Conservation (phyloP, 306 rosid species). For the Citrullus mucosospermus region DNA sequence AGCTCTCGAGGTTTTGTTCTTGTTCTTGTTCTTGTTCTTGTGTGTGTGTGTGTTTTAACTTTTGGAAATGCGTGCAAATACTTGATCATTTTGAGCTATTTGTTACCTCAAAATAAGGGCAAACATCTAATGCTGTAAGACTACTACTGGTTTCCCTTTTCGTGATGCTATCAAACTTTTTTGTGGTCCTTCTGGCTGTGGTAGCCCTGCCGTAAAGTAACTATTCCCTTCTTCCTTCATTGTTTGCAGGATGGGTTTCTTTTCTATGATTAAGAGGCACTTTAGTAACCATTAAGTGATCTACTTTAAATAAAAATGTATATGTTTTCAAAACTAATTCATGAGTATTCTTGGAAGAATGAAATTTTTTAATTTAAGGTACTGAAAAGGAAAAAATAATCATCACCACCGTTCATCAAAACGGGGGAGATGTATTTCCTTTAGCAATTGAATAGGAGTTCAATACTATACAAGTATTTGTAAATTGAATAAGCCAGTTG, state of each 20-base stretch:
- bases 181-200: constrained; percentile 1
- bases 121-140: not conserved
- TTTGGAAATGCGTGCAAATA: not conserved
- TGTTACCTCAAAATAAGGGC: not conserved
- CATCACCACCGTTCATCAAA: not conserved
- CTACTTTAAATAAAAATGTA: not conserved
- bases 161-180: not conserved
- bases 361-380: not conserved
- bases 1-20: not conserved
- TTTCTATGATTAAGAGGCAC: not conserved
- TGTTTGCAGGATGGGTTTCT: not conserved
- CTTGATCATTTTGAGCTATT: not conserved
- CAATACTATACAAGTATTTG: not conserved
- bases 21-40: not conserved
- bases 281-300: not conserved
- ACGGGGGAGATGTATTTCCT: not conserved
- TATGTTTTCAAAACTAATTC: not conserved
- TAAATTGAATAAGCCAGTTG: not conserved
- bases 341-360: not conserved
- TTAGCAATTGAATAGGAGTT: not conserved
- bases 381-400: not conserved
- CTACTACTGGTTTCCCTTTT: not conserved
- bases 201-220: not conserved
- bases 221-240: not conserved
- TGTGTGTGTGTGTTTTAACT: not conserved